A percentile compares a stretch with the other conserved stretches of the same genome.
Conservation (phyloP, 257 asterid genomes). For the Solanum ossicruentum region DNA sequence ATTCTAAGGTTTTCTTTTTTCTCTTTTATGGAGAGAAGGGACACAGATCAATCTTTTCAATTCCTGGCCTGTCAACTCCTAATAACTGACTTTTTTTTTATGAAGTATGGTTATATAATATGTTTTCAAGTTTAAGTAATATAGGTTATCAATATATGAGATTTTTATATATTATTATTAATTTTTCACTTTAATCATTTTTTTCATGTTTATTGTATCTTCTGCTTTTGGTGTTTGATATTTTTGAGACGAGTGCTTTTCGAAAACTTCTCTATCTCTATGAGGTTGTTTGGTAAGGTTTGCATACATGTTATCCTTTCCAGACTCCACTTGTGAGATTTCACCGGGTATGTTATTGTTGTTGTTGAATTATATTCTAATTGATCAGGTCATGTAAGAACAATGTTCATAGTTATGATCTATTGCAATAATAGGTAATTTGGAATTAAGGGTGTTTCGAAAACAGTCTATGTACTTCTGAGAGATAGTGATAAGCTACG, state of each 20-base stretch:
- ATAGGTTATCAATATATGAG: background rate
- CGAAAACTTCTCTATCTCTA: too few relatives aligned
- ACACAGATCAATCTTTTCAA: slow-evolving; percentile 71
- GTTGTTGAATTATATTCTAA: background rate
- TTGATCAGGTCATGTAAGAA: too few relatives aligned
- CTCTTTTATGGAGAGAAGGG: slow-evolving; percentile 31
- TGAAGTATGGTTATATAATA: background rate
- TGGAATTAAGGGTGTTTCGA: accelerated
- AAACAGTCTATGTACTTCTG: accelerated
- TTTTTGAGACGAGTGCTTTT: too few relatives aligned
- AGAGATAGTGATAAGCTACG: accelerated
- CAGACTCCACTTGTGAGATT: too few relatives aligned
- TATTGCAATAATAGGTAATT: background rate
- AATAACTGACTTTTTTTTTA: background rate
- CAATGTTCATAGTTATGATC: background rate
- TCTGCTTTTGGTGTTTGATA: too few relatives aligned
- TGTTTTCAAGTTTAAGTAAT: background rate
- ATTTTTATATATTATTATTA: background rate
- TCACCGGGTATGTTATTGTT: too few relatives aligned
- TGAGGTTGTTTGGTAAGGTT: too few relatives aligned
- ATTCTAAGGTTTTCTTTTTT: slow-evolving; percentile 4
- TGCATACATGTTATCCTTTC: too few relatives aligned
- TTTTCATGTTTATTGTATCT: too few relatives aligned
- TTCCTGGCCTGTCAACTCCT: slow-evolving; percentile 41
- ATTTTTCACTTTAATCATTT: too few relatives aligned